Evolutionary conservation across 108 stramenopile genomes (phyloP), one percentile per base, ranked within the genome.

Genomic region (Nitzschia sp.): DNA sequence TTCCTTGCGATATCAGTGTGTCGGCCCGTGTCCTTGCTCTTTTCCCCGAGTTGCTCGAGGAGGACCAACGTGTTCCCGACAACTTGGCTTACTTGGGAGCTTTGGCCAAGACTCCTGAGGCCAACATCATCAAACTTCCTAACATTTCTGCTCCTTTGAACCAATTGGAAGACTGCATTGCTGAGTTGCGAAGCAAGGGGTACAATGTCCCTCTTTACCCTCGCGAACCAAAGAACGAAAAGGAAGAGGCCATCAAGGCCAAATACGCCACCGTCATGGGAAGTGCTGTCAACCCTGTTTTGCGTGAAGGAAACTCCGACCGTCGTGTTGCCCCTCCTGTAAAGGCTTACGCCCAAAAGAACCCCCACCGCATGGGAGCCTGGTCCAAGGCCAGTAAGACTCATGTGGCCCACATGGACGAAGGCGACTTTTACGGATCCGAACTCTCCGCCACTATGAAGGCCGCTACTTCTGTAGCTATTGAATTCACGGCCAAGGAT

Each of bases 261-360:
- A 77, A 77, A 21, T 96, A 96, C 78, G 73, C 81, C 20, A 80
- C 75, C 17, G 78, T 96, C 25, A 87, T 94, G 61, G 96, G 96
- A 46, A 77, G 74, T 56, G 96, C 96, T 8, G 96, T 96, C 48
- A 96, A 96, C 61, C 96, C 96, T 10, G 96, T 96, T 26, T 77
- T 96, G 57, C 80, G 96, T 9, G 96, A 96, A 53, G 96, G 96
- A 10, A 96, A 96, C 73, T 86, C 85, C 38, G 96, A 96, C 78
- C 83, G 96, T 12, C 82, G 96, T 8, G 96, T 95, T 1, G 96
- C 96, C 8, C 72, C 80, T 24, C 92, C 96, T 25, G 96, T 96
- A 68, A 96, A 96, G 80, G 83, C 81, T 8, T 96, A 95, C 72
- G 96, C 96, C 17, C 85, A 91, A 78, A 94, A 92, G 85, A 96